Evolutionary conservation across 371 early-diverging fungal species (phyloP), one percentile per base, ranked within the genome.

Genomic region (Mortierella sp.): DNA sequence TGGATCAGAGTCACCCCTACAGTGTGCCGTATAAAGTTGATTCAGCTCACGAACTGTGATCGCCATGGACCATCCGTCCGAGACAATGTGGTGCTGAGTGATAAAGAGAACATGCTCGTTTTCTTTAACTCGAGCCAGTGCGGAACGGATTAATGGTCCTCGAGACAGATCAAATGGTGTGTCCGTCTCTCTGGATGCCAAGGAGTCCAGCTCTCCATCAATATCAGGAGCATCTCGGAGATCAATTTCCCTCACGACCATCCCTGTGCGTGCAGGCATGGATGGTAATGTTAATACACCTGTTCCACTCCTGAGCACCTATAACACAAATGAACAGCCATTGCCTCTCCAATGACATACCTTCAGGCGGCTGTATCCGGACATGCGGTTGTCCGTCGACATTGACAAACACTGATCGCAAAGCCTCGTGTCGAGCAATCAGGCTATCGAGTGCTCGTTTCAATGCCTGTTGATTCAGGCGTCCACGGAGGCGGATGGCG

Each of bases 381-480:
- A 54, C 53, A 2, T 53, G 53, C 2, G 61, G 54, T 21, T 60
- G 61, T 19, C 61, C 61, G 17, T 53, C 39, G 12, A 53, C 46
- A 34, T 4, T 22, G 45, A 44, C 54, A 46, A 60, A 60, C 21
- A 53, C 34, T 9, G 61, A 34, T 16, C 61, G 53, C 54, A 60
- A 24, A 25, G 60, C 51, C 19, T 60, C 60, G 25, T 60, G 60
- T 10, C 60, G 51, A 22, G 31, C 51, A 52, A 53, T n/a, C 22
- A 60, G 3, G 16, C 16, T 31, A 29, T 53, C 31, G 21, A 60
- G 12, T 12, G 61, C 54, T 25, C 16, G 3, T 25, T 46, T n/a
- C 46, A 7, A 47, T 24, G 61, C 43, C n/a, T 46, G 27, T 34
- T 21, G 45, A 46, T 53, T 25, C 3, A 60, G 17, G 9, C 0